Percentiles rank a stretch among this genome's conserved stretches.
Conservation (phyloP, 495 filamentous ascomycete species). For the Clohesyomyces aquaticus region DNA sequence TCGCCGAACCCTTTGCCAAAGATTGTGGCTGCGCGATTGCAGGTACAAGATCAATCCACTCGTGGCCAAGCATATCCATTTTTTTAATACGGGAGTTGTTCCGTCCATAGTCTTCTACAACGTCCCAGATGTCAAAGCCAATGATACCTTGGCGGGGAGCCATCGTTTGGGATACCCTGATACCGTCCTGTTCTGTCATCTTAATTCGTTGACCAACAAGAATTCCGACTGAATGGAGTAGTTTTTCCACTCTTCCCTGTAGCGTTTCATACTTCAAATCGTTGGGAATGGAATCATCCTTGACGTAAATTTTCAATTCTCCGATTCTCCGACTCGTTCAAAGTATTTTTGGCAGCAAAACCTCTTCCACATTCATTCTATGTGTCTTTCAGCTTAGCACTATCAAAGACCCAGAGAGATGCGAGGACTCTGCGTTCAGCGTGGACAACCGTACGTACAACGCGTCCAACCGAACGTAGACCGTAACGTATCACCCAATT, state of each 20-base stretch:
- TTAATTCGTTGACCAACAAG: not conserved
- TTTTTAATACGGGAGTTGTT: not conserved
- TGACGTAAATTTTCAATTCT: not conserved
- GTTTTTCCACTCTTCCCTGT: not conserved
- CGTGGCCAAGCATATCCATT: not conserved
- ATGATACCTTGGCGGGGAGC: not conserved
- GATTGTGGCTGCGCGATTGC: not conserved
- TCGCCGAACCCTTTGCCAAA: not conserved
- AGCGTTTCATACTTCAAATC: not conserved
- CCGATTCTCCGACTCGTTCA: not conserved
- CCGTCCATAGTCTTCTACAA: not conserved
- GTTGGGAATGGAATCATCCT: not conserved
- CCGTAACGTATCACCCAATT: too few species aligned
- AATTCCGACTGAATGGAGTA: not conserved
- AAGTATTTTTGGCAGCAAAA: not conserved
- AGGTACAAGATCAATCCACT: not conserved
- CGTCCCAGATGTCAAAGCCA: not conserved
- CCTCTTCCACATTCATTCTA: not conserved
- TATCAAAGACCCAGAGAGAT: not conserved
- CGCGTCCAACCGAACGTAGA: too few species aligned
- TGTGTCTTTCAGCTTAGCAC: not conserved
- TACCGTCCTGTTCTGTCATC: not conserved
- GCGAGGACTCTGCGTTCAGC: too few species aligned
- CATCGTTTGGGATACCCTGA: not conserved
- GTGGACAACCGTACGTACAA: too few species aligned